These are phyloP conservation scores for Chrysochromulina parva DNA, from an alignment of 78 protist species.

Conservation along the genomic window DNA sequence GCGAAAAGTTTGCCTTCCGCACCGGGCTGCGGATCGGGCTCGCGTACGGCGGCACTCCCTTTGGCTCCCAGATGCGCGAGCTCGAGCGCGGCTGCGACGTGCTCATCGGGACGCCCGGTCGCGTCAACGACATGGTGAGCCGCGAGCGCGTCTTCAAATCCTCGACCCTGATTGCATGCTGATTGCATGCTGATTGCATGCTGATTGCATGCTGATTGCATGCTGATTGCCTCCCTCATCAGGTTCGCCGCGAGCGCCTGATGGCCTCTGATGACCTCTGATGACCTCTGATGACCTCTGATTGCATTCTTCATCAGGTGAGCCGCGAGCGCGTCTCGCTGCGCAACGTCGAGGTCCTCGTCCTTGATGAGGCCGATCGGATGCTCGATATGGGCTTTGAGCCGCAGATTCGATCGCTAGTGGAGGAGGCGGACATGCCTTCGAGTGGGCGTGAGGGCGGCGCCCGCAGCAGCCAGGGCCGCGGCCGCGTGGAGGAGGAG, in stretches of 20 bases:
- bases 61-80: neutral
- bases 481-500: no score
- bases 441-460: no score
- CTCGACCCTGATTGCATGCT: no score
- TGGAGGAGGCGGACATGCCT: neutral
- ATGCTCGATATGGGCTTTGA: no score
- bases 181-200: no score
- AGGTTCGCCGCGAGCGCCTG: no score
- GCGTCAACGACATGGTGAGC: constrained; percentile 87
- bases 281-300: no score
- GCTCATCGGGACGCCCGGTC: constrained; percentile 98
- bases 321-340: constrained; percentile 76
- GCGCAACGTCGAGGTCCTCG: constrained; percentile 38
- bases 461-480: no score
- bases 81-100: constrained; percentile 80
- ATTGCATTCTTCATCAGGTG: no score
- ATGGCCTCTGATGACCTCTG: no score
- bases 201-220: no score
- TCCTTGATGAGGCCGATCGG: constrained; percentile 99
- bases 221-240: no score
- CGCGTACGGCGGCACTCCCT: constrained; percentile 93
- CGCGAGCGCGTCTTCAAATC: constrained; percentile 74
- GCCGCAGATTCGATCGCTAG: constrained; percentile 47
- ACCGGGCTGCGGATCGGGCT: constrained; percentile 76
- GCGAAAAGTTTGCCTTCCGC: constrained; percentile 72